Evolutionary conservation across 2,329 filamentous ascomycete species (phyloP), one percentile per base, ranked within the genome.

Genomic region (Exophiala alcalophila): DNA sequence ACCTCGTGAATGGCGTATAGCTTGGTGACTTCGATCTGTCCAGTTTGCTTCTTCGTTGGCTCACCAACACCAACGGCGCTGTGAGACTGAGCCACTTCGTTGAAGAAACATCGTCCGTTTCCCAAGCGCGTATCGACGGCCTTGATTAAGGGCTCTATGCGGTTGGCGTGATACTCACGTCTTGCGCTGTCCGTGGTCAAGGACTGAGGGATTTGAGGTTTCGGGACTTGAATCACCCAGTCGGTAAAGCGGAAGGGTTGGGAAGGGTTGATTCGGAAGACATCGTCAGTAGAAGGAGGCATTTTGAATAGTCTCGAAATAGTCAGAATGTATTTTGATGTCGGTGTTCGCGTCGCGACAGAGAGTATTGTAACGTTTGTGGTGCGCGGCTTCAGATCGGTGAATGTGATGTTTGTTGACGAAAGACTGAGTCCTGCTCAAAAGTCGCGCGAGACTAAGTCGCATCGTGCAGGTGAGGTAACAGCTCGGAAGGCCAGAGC

Each of bases 1-100:
- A 52, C 45, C 16, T 52, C 41, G 28, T 52, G 32, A 9, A 36
- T 31, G 2, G 45, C 49, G 15, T 49, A 52, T 5, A 52, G 31
- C 5, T 33, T 30, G 12, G 40, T 49, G n/a, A 52, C 27, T n/a
- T 27, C 26, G 25, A 45, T 25, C 18, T 45, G 40, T 33, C 28
- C 24, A 7, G 31, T 33, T 25, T 30, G 23, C 20, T 39, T 32
- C 9, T 21, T 34, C 16, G 26, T 11, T n/a, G 27, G n/a, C n/a
- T n/a, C n/a, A n/a, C n/a, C n/a, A n/a, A n/a, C n/a, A n/a, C n/a
- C n/a, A n/a, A n/a, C n/a, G n/a, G n/a, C n/a, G n/a, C n/a, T n/a
- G n/a, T n/a, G n/a, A n/a, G n/a, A n/a, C 10, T 32, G 19, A 11
- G 32, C 29, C 10, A 18, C 18, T 19, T 30, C 24, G 20, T 19